A percentile compares a stretch with the other conserved stretches of the same genome.
Conservation (phyloP, 163 green algal genomes). For the Volvox carteri region DNA sequence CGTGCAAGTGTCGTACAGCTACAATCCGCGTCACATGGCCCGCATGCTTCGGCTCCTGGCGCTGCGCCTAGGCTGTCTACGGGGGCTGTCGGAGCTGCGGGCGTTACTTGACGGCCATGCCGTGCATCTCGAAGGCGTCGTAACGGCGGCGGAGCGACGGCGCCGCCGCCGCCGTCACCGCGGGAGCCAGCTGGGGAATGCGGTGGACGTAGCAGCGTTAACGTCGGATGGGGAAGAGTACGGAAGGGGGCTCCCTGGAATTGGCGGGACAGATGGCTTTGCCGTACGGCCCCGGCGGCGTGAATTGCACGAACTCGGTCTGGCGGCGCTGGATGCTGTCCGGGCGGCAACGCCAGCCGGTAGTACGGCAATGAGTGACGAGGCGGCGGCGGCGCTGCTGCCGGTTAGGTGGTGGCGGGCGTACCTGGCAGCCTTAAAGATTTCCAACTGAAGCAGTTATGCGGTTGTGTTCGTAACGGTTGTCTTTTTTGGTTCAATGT, state of each 20-base stretch:
- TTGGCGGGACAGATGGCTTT: no score
- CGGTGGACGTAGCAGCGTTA: no score
- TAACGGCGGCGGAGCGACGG: neutral
- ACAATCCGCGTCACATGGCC: slow-evolving; percentile 19
- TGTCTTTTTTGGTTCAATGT: no score
- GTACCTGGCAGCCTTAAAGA: slow-evolving; percentile 5
- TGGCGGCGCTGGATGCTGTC: neutral
- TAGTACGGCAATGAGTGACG: neutral
- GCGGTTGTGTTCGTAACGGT: neutral
- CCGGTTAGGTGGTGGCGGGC: slow-evolving; percentile 30
- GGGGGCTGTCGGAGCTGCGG: neutral
- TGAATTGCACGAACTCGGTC: neutral
- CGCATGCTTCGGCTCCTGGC: slow-evolving; percentile 15
- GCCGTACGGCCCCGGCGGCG: neutral
- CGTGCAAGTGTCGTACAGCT: slow-evolving; percentile 1
- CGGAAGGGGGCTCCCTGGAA: neutral
- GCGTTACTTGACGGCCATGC: slow-evolving; percentile 14
- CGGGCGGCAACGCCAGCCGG: neutral
- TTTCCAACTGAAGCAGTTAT: neutral
- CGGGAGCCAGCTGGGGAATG: neutral
- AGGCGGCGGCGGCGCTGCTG: slow-evolving; percentile 19
- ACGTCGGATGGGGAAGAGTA: neutral
- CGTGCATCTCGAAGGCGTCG: neutral
- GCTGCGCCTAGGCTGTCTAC: slow-evolving; percentile 5
- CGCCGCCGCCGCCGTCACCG: neutral